These are phyloP conservation scores for Nematocida sp. DNA, from an alignment of 371 early-diverging fungal genomes.

Conservation along the genomic window DNA sequence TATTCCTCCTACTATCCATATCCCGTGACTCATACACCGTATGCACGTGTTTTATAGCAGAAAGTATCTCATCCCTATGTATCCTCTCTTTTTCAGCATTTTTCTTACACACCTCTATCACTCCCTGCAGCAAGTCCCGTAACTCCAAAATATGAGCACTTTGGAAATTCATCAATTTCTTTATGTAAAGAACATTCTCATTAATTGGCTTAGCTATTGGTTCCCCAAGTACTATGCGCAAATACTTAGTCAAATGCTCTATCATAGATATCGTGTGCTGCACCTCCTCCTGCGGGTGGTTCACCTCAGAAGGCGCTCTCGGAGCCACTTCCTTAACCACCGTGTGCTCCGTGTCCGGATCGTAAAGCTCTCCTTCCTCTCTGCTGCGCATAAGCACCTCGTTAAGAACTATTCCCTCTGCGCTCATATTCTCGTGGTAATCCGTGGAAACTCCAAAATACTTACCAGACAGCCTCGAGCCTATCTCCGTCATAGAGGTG, in stretches of 20 bases:
- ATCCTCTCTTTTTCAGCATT: slow-evolving; percentile 5
- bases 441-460: slow-evolving; percentile 64
- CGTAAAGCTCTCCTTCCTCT: slow-evolving; percentile 61
- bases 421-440: slow-evolving; percentile 56
- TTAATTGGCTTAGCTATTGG: slow-evolving; percentile 52
- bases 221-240: slow-evolving; percentile 60
- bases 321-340: slow-evolving; percentile 30
- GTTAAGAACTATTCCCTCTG: slow-evolving; percentile 57
- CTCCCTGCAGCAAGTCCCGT: slow-evolving; percentile 9
- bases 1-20: not conserved
- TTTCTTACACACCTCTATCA: slow-evolving; percentile 20
- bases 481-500: slow-evolving; percentile 39
- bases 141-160: slow-evolving; percentile 53
- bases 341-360: slow-evolving; percentile 41
- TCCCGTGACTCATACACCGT: not conserved
- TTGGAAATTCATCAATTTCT: slow-evolving; percentile 50
- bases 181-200: slow-evolving; percentile 45
- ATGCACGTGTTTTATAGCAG: not conserved
- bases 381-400: slow-evolving; percentile 55
- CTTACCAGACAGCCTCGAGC: slow-evolving; percentile 57
- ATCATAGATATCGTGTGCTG: slow-evolving; percentile 62
- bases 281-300: slow-evolving; percentile 59
- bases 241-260: slow-evolving; percentile 59
- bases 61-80: slow-evolving; percentile 25
- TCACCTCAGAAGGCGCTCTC: slow-evolving; percentile 48